A percentile compares a stretch with the other conserved stretches of the same genome.
Evolutionary conservation across 805 yeast genomes (phyloP).

Genomic region (Saccharomycopsis sp.): DNA sequence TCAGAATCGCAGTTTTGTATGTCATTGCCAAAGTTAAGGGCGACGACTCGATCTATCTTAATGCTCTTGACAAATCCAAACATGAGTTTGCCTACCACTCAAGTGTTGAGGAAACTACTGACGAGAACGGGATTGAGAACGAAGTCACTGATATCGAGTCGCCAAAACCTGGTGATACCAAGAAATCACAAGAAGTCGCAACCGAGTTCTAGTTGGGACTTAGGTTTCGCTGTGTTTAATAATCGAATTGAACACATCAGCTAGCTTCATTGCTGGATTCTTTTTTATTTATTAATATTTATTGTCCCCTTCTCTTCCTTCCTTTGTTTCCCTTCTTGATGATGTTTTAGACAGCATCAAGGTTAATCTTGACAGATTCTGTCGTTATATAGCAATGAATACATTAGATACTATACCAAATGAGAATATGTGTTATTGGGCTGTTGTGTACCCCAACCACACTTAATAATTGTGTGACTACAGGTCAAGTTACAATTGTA

Average conservation of each 20-base stretch:
- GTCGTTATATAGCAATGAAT: background rate
- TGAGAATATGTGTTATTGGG: no score
- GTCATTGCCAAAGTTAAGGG: constrained; percentile 29
- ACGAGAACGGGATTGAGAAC: constrained; percentile 5
- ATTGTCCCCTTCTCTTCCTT: background rate
- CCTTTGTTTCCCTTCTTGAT: background rate
- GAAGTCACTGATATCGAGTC: constrained; percentile 19
- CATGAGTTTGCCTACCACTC: constrained; percentile 14
- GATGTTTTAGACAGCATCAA: background rate
- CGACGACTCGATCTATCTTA: constrained; percentile 13
- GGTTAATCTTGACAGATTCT: no score
- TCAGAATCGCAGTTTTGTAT: constrained; percentile 37
- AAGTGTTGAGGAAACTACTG: constrained; percentile 7
- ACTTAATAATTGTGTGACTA: no score
- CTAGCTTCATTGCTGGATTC: no score
- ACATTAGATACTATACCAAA: no score
- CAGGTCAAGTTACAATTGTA: no score
- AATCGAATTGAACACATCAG: no score
- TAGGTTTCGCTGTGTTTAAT: no score
- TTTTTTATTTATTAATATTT: no score
- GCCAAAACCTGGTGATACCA: background rate
- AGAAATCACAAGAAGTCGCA: background rate
- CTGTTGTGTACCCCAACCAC: no score
- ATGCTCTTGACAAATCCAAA: constrained; percentile 17
- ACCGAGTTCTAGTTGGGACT: background rate